Base-by-base conservation (phyloP, 1,139 yeast species). In the Meyerozyma carpophila region DNA sequence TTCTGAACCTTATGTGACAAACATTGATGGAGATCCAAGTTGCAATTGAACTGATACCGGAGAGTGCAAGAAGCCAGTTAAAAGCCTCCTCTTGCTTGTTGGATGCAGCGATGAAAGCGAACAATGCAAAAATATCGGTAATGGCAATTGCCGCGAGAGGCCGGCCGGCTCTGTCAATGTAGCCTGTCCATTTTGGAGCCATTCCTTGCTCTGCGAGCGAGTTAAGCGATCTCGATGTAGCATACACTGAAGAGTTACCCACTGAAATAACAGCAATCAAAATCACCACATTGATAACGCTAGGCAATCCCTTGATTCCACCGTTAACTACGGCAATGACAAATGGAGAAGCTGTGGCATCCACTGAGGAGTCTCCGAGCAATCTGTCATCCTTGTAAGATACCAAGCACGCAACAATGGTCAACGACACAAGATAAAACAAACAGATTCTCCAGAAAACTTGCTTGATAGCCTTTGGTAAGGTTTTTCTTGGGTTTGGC, bases 151-250 rank as follows among this genome's bases (percentile, higher is more conserved):
- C 91, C 42, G 75, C 77, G 50, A 84, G 67, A 34, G 95, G 95
- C 63, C 94, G 77, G 49, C 91, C 93, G 40, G 66, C 60, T 55
- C 81, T 80, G 62, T 87, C 95, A 56, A 86, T 78, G 66, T 85
- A 88, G 50, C 82, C 85, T 45, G 82, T 75, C 53, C 78, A 67
- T 57, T 74, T 73, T 53, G 96, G 96, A 24, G 94, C 91, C 62
- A 79, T 82, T 28, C 90, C 88, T 56, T 87, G 84, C 51, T 84
- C 83, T 40, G 96, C 88, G 51, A 90, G 72, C 11, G 95, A 86
- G 50, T 86, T 83, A 51, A 89, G 65, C 20, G 95, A 81, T 73
- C 96, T 81, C 32, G 95, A 85, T 45, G 90, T 79, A 28, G 84
- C 95, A 54, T 74, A 82, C 24, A 82, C 85, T 9, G 84, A 76